Conservation (phyloP, 495 filamentous ascomycete genomes). For the Letharia columbiana region DNA sequence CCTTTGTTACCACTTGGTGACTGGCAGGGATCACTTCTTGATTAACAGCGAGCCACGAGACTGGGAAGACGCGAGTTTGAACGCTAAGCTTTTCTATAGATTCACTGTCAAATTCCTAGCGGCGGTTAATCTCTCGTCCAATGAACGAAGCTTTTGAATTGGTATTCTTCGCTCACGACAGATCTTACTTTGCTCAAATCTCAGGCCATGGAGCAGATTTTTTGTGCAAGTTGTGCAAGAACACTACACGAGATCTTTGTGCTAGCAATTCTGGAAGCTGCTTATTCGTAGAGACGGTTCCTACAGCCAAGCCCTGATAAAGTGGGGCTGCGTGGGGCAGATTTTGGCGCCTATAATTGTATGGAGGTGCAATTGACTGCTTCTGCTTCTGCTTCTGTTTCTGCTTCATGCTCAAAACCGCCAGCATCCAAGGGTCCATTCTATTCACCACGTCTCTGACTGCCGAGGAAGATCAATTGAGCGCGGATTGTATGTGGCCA, state of each 20-base stretch:
- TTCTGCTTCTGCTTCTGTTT: not conserved
- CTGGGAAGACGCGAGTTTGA: slow-evolving; percentile 7
- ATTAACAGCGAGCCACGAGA: slow-evolving; percentile 4
- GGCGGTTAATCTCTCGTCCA: slow-evolving; percentile 10
- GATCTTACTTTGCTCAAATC: not conserved
- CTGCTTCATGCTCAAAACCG: not conserved
- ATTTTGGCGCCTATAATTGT: not conserved
- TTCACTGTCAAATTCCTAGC: slow-evolving; percentile 1
- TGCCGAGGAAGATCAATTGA: not conserved
- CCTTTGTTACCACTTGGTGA: not conserved
- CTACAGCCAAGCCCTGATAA: not conserved
- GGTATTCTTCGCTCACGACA: not conserved
- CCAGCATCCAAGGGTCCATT: not conserved
- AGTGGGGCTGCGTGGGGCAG: not conserved
- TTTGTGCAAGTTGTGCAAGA: not conserved
- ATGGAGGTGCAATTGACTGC: not conserved
- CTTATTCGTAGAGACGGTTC: not conserved
- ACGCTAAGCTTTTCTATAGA: slow-evolving; percentile 14
- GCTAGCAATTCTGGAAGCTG: not conserved
- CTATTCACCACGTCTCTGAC: not conserved
- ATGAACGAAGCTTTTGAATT: not conserved
- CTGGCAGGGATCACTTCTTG: slow-evolving; percentile 5
- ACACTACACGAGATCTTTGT: not conserved
- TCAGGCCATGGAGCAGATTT: not conserved
- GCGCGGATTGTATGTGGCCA: not conserved